Evolutionary conservation across 2,329 filamentous ascomycete species (phyloP).

Genomic region (Aspergillus hiratsukae): DNA sequence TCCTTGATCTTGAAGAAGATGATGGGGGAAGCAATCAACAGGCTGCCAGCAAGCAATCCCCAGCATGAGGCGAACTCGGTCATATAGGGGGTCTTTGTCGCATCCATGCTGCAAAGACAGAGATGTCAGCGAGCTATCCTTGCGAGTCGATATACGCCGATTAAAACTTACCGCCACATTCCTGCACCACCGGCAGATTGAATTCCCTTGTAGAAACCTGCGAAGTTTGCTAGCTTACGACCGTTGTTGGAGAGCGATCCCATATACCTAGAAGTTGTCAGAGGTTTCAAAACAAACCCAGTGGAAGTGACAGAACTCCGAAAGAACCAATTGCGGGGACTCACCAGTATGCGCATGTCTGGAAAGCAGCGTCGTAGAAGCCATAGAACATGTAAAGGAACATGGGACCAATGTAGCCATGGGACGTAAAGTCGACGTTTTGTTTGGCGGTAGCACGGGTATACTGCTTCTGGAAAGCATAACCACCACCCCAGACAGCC

Average conservation of each 20-base stretch:
- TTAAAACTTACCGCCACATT: constrained; percentile 39
- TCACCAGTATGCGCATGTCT: constrained; percentile 84
- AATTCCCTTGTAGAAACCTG: constrained; percentile 85
- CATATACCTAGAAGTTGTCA: constrained; percentile 63
- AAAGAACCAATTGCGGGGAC: constrained; percentile 11
- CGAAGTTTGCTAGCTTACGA: constrained; percentile 86
- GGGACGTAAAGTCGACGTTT: constrained; percentile 60
- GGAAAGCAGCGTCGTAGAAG: constrained; percentile 84
- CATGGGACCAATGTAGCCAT: constrained; percentile 71
- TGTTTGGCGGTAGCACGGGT: constrained; percentile 40
- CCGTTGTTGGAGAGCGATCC: constrained; percentile 88
- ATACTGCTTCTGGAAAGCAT: constrained; percentile 66
- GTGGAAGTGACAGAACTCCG: neutral
- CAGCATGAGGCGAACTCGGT: constrained; percentile 71
- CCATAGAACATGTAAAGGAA: constrained; percentile 90
- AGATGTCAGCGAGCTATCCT: constrained; percentile 6
- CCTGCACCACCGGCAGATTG: constrained; percentile 78
- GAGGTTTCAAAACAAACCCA: neutral
- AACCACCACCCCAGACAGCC: constrained; percentile 77
- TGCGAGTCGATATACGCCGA: neutral
- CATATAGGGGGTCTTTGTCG: constrained; percentile 59
- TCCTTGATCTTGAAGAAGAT: constrained; percentile 77
- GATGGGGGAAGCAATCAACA: constrained; percentile 73
- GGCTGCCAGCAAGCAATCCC: constrained; percentile 68
- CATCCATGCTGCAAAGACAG: constrained; percentile 66